Evolutionary conservation across 371 early-diverging fungal genomes (phyloP).

Genomic region (Chytridiales sp.): DNA sequence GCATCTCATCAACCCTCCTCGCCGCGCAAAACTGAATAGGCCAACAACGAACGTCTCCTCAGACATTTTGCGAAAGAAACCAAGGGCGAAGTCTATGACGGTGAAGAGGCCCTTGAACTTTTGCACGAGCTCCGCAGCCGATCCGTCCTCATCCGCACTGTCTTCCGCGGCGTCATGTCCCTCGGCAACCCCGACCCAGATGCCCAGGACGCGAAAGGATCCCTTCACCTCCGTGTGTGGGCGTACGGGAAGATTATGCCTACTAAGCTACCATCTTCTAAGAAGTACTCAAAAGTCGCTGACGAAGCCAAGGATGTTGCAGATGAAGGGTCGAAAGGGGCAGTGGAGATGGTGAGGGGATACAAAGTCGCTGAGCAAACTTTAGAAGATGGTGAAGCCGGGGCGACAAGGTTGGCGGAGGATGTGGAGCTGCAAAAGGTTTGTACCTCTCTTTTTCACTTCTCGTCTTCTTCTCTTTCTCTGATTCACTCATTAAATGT

Average conservation of each 20-base stretch:
- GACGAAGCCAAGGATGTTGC: slow-evolving; percentile 22
- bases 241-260: slow-evolving; percentile 61
- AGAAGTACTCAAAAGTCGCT: slow-evolving; percentile 62
- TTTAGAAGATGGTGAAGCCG: slow-evolving; percentile 13
- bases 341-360: slow-evolving; percentile 48
- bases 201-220: slow-evolving; percentile 28
- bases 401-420: slow-evolving; percentile 14
- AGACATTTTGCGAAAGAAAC: slow-evolving; percentile 35
- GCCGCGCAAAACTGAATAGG: slow-evolving; percentile 14
- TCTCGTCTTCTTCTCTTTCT: background rate
- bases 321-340: slow-evolving; percentile 18
- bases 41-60: slow-evolving; percentile 48
- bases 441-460: no score
- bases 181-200: slow-evolving; percentile 51
- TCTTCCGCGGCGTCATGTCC: slow-evolving; percentile 56
- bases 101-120: slow-evolving; percentile 52
- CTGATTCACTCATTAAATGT: slow-evolving; percentile 19
- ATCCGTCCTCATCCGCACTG: slow-evolving; percentile 56
- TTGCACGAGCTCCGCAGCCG: slow-evolving; percentile 52
- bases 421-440: slow-evolving; percentile 30
- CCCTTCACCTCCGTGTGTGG: slow-evolving; percentile 53
- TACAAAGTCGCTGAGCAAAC: slow-evolving; percentile 40
- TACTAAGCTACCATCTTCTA: slow-evolving; percentile 51
- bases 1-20: background rate
- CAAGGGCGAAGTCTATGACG: slow-evolving; percentile 27